These are phyloP conservation scores for Mucor sp. DNA, from an alignment of 371 early-diverging fungal genomes.

Conservation along the genomic window DNA sequence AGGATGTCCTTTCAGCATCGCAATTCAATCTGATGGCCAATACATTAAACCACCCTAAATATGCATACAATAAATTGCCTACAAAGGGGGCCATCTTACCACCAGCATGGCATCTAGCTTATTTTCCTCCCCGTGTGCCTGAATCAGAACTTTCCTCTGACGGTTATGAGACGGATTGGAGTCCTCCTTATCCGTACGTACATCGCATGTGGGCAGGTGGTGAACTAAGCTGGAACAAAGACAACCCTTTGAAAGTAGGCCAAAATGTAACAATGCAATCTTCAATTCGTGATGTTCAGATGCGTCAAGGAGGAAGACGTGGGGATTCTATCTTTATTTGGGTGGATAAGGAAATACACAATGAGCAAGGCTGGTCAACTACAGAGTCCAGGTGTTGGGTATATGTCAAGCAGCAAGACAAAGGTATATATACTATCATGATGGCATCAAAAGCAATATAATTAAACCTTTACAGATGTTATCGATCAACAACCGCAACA, in stretches of 20 bases:
- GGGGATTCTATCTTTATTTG: slow-evolving; percentile 70
- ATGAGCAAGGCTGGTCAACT: slow-evolving; percentile 63
- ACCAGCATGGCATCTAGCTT: slow-evolving; percentile 73
- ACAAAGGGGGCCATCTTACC: slow-evolving; percentile 55
- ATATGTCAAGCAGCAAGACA: slow-evolving; percentile 48
- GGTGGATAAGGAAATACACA: slow-evolving; percentile 58
- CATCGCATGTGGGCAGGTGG: slow-evolving; percentile 88
- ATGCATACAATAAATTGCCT: slow-evolving; percentile 20
- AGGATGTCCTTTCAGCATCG: slow-evolving; percentile 32
- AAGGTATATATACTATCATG: neutral
- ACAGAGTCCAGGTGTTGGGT: slow-evolving; percentile 69
- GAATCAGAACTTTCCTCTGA: slow-evolving; percentile 71
- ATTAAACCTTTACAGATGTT: neutral
- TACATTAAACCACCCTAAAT: slow-evolving; percentile 23
- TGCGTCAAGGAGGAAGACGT: slow-evolving; percentile 48
- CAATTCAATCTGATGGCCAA: slow-evolving; percentile 26
- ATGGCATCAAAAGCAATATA: no score
- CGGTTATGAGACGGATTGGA: slow-evolving; percentile 71
- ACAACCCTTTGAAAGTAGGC: slow-evolving; percentile 67
- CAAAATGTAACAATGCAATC: slow-evolving; percentile 57
- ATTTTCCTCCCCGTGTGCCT: slow-evolving; percentile 69
- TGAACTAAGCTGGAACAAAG: slow-evolving; percentile 56
- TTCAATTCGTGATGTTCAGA: slow-evolving; percentile 48
- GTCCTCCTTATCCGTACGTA: slow-evolving; percentile 71
- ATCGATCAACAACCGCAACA: neutral